A percentile compares a stretch with the other conserved stretches of the same genome.
Evolutionary conservation across 2,329 filamentous ascomycete genomes (phyloP).

Genomic region (Alternaria postmessia): DNA sequence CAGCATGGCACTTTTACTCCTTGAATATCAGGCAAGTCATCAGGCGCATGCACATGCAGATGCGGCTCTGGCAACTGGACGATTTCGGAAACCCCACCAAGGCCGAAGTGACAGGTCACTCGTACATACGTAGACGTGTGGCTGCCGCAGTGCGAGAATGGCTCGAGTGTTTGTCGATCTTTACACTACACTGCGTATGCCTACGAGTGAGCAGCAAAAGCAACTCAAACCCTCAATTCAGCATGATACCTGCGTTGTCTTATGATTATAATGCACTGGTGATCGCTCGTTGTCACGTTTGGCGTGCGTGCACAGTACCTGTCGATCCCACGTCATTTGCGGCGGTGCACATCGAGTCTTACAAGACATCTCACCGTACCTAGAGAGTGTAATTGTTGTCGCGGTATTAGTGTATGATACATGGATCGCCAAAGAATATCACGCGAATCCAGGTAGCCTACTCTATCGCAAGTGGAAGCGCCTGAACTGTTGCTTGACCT

Average conservation of each 20-base stretch:
- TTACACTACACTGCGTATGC: background rate
- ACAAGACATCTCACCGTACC: background rate
- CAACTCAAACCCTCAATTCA: background rate
- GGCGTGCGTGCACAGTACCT: background rate
- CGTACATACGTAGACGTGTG: background rate
- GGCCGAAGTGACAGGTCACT: background rate
- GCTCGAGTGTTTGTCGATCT: background rate
- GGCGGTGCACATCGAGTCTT: background rate
- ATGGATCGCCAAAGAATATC: background rate
- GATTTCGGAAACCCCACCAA: background rate
- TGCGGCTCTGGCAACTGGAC: background rate
- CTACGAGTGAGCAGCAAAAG: background rate
- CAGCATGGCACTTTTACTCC: background rate
- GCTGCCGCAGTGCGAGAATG: background rate
- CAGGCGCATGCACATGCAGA: background rate
- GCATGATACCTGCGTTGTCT: background rate
- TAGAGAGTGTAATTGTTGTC: background rate
- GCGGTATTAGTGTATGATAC: background rate
- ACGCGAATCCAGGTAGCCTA: background rate
- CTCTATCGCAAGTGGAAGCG: background rate
- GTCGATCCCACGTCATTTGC: conserved; percentile 3
- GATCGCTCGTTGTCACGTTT: background rate
- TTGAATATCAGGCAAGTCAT: background rate
- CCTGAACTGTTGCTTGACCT: background rate
- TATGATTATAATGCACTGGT: background rate